These are phyloP conservation scores for Smittium mucronatum DNA, from an alignment of 371 early-diverging fungal genomes.

Conservation along the genomic window DNA sequence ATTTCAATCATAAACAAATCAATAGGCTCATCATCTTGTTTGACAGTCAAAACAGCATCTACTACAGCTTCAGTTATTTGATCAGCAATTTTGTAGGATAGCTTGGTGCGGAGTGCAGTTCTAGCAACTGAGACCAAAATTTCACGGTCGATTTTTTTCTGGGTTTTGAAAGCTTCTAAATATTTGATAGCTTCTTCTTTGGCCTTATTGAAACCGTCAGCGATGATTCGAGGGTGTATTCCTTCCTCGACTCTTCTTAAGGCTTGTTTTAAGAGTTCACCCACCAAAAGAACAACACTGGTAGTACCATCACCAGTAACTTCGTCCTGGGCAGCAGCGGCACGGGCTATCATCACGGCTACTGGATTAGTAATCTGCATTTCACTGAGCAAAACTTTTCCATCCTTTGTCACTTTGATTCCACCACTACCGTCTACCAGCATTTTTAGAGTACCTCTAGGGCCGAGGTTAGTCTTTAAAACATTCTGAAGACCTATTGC, in stretches of 20 bases:
- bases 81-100: constrained; percentile 79
- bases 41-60: constrained; percentile 86
- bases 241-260: constrained; percentile 95
- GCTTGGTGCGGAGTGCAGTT: constrained; percentile 92
- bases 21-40: constrained; percentile 64
- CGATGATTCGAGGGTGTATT: constrained; percentile 88
- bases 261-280: constrained; percentile 93
- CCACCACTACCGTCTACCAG: constrained; percentile 92
- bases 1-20: constrained; percentile 99
- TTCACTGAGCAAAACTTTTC: constrained; percentile 91
- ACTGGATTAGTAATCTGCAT: constrained; percentile 99
- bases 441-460: constrained; percentile 99
- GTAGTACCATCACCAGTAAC: constrained; percentile 99
- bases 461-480: constrained; percentile 93
- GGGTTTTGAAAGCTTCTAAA: constrained; percentile 70
- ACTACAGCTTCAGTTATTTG: constrained; percentile 90
- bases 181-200: constrained; percentile 88
- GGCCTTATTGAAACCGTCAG: constrained; percentile 93
- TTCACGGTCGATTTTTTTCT: constrained; percentile 75
- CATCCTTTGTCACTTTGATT: constrained; percentile 94
- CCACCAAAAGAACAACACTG: constrained; percentile 89
- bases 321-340: constrained; percentile 97
- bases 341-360: constrained; percentile 97
- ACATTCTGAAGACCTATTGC: constrained; percentile 93
- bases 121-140: constrained; percentile 84